Evolutionary conservation across 148 eudicot genomes (phyloP), one percentile per base, ranked within the genome.

Genomic region (Rhododendron molle): DNA sequence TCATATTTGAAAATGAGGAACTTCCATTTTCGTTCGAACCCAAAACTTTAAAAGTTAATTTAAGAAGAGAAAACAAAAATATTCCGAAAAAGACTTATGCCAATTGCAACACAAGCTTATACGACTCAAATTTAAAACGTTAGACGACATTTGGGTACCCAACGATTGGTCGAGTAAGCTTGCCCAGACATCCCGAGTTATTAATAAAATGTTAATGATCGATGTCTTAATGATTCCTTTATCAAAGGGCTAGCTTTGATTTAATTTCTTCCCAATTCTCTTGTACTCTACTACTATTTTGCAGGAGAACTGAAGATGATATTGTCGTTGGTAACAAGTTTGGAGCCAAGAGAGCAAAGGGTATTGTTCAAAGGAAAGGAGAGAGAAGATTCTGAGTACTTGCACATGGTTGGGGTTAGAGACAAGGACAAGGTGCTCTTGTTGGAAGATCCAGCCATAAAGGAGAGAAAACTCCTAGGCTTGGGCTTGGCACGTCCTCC

Each of bases 371-470:
- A 85, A 85, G 96, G 96, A 67, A 94, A 94, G 79, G 96, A 94
- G 62, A 92, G 95, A 83, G 93, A 92, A 92, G 95, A 94, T 56
- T 23, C 65, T 72, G 95, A 94, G 30, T 78, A 89, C 82, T 73
- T 94, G 47, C 95, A 94, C 90, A 93, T 94, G 95, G 91, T 93
- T n/a, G 96, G 96, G 21, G 93, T 93, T 28, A 85, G 87, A 78
- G 95, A 94, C 89, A 91, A 91, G 56, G 96, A 93, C 86, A 94
- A 94, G 72, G 91, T 94, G 79, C 85, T 94, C 2, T 73, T 94
- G 84, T 85, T 94, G 85, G 90, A 94, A 88, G 94, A 94, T 81
- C 96, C 96, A 69, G 93, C 94, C 38, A 89, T 92, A 82, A 94
- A 89, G 83, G 94, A 92, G 86, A 91, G 67, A 89, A 91, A 91